phyloP scores from a whole-genome alignment of 441 rosid species.

The Gossypium lobatum region DNA sequence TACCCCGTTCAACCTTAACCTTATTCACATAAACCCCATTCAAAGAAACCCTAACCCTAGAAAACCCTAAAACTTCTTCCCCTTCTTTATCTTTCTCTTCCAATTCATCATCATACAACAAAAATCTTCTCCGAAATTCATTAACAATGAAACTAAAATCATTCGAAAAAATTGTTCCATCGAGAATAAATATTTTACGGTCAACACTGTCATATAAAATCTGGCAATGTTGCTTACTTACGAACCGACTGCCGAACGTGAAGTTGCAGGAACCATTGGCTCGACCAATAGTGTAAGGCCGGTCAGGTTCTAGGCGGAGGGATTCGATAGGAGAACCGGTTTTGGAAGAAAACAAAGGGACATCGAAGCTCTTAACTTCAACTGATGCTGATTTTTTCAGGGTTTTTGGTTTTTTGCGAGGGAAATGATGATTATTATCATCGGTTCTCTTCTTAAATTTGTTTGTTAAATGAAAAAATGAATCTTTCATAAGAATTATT shows the following conservation, averaged over 20 bases:
- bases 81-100: conserved; percentile 20
- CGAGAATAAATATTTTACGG: conserved; percentile 48
- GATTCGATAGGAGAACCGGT: conserved; percentile 40
- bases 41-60: conserved; percentile 30
- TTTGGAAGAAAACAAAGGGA: conserved; percentile 45
- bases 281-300: conserved; percentile 67
- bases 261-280: conserved; percentile 38
- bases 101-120: conserved; percentile 26
- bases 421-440: background rate
- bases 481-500: conserved; percentile 17
- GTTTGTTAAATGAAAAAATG: conserved; percentile 3
- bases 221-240: conserved; percentile 77
- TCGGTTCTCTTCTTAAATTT: conserved; percentile 11
- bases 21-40: conserved; percentile 73
- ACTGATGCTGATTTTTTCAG: conserved; percentile 34
- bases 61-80: conserved; percentile 20
- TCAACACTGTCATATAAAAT: conserved; percentile 46
- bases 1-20: conserved; percentile 34
- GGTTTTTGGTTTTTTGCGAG: conserved; percentile 28
- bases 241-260: conserved; percentile 33
- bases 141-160: conserved; percentile 18
- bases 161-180: conserved; percentile 35
- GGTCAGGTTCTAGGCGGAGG: conserved; percentile 44
- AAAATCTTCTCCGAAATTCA: conserved; percentile 37
- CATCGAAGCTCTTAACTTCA: conserved; percentile 36